Conservation (phyloP, 2,329 filamentous ascomycete species). For the Tolypocladium pustulatum region DNA sequence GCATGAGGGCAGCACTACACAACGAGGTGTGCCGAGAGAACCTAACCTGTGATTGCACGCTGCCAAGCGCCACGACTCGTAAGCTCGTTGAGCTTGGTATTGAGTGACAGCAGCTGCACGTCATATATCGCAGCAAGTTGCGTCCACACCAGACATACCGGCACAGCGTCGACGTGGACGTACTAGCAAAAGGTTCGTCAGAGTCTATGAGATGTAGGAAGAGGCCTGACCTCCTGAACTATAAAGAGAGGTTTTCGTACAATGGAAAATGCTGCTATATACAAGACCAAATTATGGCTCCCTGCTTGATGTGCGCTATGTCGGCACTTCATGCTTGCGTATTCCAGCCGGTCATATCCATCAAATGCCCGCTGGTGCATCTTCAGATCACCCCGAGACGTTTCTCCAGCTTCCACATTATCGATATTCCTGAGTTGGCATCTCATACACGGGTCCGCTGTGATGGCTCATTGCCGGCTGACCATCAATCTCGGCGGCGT, state of each 20-base stretch:
- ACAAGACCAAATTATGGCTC: background rate
- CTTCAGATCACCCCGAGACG: background rate
- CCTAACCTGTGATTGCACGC: background rate
- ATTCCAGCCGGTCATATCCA: background rate
- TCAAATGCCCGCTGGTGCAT: background rate
- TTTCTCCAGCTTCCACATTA: conserved; percentile 10
- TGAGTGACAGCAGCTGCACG: no score
- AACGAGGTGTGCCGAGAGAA: no score
- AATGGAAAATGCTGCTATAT: background rate
- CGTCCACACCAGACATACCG: background rate
- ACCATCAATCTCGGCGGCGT: conserved; percentile 28
- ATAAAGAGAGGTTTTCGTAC: background rate
- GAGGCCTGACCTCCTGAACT: background rate
- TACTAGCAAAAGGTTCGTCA: background rate
- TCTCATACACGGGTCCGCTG: conserved; percentile 29
- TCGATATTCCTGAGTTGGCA: conserved; percentile 27
- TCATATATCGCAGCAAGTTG: background rate
- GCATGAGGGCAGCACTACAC: background rate
- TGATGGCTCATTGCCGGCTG: conserved; percentile 20
- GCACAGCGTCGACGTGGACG: background rate
- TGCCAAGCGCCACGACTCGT: background rate
- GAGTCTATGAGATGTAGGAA: background rate
- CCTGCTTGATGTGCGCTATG: background rate
- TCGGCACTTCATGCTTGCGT: background rate
- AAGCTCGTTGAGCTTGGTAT: background rate